Conservation (phyloP, 2,329 filamentous ascomycete genomes). For the Albophoma yamanashiensis region DNA sequence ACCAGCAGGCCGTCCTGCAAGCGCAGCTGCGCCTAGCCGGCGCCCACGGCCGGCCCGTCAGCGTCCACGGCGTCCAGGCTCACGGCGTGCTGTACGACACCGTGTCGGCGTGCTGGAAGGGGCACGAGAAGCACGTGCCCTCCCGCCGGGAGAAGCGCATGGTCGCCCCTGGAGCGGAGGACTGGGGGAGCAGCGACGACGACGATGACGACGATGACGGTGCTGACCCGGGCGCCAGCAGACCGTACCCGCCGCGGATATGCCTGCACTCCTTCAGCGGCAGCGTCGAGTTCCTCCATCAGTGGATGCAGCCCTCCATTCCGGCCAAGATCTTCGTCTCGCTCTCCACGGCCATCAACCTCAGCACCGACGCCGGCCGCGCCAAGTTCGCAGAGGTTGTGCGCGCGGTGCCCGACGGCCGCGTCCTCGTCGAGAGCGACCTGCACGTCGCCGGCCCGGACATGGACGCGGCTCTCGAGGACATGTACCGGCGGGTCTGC, state of each 20-base stretch:
- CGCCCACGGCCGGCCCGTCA: conserved; percentile 53
- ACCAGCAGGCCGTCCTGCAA: conserved; percentile 56
- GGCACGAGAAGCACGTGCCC: conserved; percentile 51
- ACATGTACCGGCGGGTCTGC: conserved; percentile 68
- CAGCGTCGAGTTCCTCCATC: conserved; percentile 59
- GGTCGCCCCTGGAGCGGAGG: conserved; percentile 35
- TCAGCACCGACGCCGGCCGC: conserved; percentile 38
- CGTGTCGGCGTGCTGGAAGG: conserved; percentile 57
- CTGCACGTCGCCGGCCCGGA: conserved; percentile 67
- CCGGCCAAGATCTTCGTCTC: conserved; percentile 78
- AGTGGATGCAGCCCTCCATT: conserved; percentile 63
- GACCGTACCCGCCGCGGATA: conserved; percentile 73
- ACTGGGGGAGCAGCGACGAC: conserved; percentile 19
- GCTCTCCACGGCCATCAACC: conserved; percentile 77
- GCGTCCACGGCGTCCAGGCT: conserved; percentile 64
- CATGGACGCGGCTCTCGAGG: conserved; percentile 71
- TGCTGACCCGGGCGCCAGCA: conserved; percentile 15
- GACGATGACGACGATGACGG: conserved; percentile 21
- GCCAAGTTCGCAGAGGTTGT: conserved; percentile 53
- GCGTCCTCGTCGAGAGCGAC: conserved; percentile 82
- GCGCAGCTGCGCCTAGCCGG: conserved; percentile 64
- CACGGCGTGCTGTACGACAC: conserved; percentile 61
- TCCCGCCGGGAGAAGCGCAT: conserved; percentile 47
- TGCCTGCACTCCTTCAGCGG: conserved; percentile 94
- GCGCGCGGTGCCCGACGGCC: conserved; percentile 62